Conservation (phyloP, 1,284 basidiomycete species). For the Cronartium ribicola region DNA sequence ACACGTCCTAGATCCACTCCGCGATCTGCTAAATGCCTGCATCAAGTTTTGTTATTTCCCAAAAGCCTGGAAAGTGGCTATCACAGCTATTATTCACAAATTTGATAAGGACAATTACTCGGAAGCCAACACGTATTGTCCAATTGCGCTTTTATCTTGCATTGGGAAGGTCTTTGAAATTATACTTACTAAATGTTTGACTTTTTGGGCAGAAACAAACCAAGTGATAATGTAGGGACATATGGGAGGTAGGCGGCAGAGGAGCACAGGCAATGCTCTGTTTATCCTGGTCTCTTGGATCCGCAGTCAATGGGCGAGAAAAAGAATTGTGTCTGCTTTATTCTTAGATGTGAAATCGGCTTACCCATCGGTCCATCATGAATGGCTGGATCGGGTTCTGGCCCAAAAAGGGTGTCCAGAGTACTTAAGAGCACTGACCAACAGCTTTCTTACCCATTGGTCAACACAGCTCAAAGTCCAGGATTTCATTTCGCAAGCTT, state of each 20-base stretch:
- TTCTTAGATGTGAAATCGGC: conserved; percentile 23
- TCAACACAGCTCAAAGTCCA: too few relatives aligned
- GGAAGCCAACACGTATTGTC: background rate
- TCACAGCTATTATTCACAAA: conserved; percentile 9
- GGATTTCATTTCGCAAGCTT: conserved; percentile 8
- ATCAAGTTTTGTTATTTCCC: too few relatives aligned
- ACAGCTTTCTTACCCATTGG: background rate
- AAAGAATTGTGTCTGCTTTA: too few relatives aligned
- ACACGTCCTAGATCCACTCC: too few relatives aligned
- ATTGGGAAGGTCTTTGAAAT: conserved; percentile 20
- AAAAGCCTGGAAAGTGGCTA: background rate
- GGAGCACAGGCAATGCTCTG: too few relatives aligned
- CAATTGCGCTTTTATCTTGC: background rate
- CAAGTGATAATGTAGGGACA: background rate
- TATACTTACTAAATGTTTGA: background rate
- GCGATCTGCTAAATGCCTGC: too few relatives aligned
- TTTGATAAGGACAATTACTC: conserved; percentile 1
- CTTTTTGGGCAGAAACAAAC: background rate
- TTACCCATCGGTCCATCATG: conserved; percentile 14
- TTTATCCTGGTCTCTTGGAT: too few relatives aligned
- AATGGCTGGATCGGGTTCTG: background rate
- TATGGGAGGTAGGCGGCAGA: conserved; percentile 4
- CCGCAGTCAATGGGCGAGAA: too few relatives aligned
- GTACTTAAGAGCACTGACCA: conserved; percentile 2
- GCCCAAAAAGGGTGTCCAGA: background rate